phyloP scores from a whole-genome alignment of 2,329 filamentous ascomycete species.

The Cyphellophora europaea region DNA sequence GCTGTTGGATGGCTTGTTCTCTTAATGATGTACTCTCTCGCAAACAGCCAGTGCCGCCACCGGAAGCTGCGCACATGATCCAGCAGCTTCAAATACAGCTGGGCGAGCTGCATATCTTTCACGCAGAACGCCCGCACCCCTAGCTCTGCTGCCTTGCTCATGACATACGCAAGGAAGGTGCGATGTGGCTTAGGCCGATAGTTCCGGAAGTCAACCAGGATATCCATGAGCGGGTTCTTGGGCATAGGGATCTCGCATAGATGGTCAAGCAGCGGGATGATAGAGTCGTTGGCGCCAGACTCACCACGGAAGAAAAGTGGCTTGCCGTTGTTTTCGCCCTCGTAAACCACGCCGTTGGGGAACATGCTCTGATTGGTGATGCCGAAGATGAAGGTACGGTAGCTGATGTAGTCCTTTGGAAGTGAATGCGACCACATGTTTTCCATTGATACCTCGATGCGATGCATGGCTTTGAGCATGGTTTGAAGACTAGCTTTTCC shows the following conservation, averaged over 20 bases:
- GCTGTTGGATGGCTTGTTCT: slow-evolving; percentile 36
- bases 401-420: slow-evolving; percentile 73
- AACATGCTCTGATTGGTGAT: slow-evolving; percentile 94
- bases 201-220: slow-evolving; percentile 77
- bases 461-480: slow-evolving; percentile 54
- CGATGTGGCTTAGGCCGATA: slow-evolving; percentile 87
- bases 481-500: slow-evolving; percentile 43
- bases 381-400: slow-evolving; percentile 95
- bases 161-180: slow-evolving; percentile 68
- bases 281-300: slow-evolving; percentile 88
- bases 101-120: slow-evolving; percentile 29
- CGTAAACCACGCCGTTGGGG: slow-evolving; percentile 80
- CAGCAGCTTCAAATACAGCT: slow-evolving; percentile 35
- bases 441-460: slow-evolving; percentile 75
- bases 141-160: slow-evolving; percentile 40
- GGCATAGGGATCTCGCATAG: slow-evolving; percentile 82
- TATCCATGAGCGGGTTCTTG: slow-evolving; percentile 75
- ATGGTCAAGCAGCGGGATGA: slow-evolving; percentile 85
- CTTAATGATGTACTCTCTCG: slow-evolving; percentile 39
- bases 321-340: slow-evolving; percentile 58
- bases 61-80: slow-evolving; percentile 40
- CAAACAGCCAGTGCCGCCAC: slow-evolving; percentile 41
- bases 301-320: slow-evolving; percentile 82
- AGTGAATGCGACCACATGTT: slow-evolving; percentile 88
- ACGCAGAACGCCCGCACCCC: slow-evolving; percentile 26